Conservation (phyloP, 2,329 filamentous ascomycete species). For the Colletotrichum scovillei region DNA sequence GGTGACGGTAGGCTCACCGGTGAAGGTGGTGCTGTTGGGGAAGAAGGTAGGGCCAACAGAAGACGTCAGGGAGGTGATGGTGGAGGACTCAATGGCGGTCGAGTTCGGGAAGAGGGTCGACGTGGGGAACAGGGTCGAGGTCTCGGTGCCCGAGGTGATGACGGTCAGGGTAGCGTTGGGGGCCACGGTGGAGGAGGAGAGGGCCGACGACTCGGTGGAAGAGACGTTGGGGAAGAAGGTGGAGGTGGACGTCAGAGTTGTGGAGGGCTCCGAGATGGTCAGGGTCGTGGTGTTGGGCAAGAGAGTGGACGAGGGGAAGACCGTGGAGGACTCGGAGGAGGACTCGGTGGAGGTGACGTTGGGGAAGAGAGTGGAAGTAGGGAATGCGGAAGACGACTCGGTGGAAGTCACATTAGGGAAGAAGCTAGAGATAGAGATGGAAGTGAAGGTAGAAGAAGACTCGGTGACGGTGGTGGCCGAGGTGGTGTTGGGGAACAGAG, state of each 20-base stretch:
- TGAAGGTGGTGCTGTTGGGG: slow-evolving; percentile 1
- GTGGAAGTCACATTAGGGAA: slow-evolving; percentile 12
- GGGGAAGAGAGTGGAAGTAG: background rate
- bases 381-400: background rate
- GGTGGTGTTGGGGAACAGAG: slow-evolving; percentile 14
- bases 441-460: background rate
- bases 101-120: slow-evolving; percentile 16
- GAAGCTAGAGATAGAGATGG: background rate
- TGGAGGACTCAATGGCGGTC: slow-evolving; percentile 4
- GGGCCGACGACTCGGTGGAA: background rate
- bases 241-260: background rate
- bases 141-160: background rate
- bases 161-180: slow-evolving; percentile 8
- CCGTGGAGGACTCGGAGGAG: background rate
- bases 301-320: slow-evolving; percentile 7
- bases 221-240: slow-evolving; percentile 11
- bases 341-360: background rate
- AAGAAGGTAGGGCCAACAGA: background rate
- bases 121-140: slow-evolving; percentile 12
- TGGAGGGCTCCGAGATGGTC: background rate
- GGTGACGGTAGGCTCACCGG: background rate
- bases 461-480: background rate
- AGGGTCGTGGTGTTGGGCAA: slow-evolving; percentile 8
- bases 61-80: background rate
- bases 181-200: slow-evolving; percentile 12